Evolutionary conservation across 2,329 filamentous ascomycete species (phyloP).

Genomic region (Curvularia sp.): DNA sequence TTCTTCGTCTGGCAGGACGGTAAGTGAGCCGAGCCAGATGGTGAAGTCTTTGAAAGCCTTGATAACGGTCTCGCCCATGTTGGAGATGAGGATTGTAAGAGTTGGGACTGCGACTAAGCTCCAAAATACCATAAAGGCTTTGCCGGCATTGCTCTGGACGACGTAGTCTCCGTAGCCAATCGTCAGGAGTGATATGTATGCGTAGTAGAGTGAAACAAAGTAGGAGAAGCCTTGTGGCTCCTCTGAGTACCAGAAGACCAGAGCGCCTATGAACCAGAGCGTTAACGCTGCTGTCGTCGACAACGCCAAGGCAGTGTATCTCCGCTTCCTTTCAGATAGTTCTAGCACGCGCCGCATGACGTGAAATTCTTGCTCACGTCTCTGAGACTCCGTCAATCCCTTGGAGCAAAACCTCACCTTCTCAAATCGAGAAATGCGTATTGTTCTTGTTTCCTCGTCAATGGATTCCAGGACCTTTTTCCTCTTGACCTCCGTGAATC

Average conservation of each 20-base stretch:
- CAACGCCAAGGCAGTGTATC: conserved; percentile 51
- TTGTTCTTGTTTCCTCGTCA: conserved; percentile 50
- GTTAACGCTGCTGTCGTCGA: conserved; percentile 50
- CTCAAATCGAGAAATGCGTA: conserved; percentile 53
- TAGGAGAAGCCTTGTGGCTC: conserved; percentile 58
- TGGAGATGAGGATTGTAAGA: conserved; percentile 61
- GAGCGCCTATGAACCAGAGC: conserved; percentile 58
- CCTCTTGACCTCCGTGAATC: conserved; percentile 59
- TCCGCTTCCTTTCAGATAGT: conserved; percentile 44
- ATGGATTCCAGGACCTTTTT: conserved; percentile 51
- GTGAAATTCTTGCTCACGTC: conserved; percentile 58
- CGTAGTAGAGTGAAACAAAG: conserved; percentile 61
- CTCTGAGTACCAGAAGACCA: conserved; percentile 59
- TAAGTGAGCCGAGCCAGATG: conserved; percentile 62
- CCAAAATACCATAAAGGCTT: conserved; percentile 65
- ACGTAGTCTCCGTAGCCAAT: conserved; percentile 63
- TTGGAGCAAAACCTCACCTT: conserved; percentile 52
- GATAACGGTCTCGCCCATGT: conserved; percentile 63
- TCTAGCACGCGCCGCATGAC: conserved; percentile 53
- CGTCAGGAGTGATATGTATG: conserved; percentile 60
- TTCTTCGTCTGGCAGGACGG: conserved; percentile 60
- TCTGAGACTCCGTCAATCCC: conserved; percentile 47
- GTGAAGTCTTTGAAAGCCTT: conserved; percentile 62
- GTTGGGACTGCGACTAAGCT: conserved; percentile 62
- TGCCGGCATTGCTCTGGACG: conserved; percentile 58